These are phyloP conservation scores for Spiraea crenata DNA, from an alignment of 331 rosid species.

Conservation along the genomic window DNA sequence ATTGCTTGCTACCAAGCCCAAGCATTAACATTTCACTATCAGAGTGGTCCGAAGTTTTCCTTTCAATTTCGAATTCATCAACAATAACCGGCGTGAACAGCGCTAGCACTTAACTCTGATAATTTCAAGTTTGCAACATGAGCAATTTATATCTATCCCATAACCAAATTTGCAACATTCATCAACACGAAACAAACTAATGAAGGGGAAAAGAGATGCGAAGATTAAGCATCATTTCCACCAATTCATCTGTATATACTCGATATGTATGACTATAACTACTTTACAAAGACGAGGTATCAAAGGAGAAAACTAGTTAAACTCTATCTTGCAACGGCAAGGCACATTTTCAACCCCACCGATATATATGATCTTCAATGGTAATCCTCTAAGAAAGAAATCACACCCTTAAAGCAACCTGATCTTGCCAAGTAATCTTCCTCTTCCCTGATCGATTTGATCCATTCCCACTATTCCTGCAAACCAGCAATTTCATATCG, in stretches of 20 bases:
- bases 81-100: neutral
- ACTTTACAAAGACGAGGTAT: constrained; percentile 54
- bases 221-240: constrained; percentile 40
- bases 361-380: constrained; percentile 8
- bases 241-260: constrained; percentile 48
- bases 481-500: constrained; percentile 70
- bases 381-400: constrained; percentile 16
- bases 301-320: constrained; percentile 29
- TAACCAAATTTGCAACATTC: neutral
- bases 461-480: constrained; percentile 75
- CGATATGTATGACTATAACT: constrained; percentile 41
- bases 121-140: neutral
- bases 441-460: constrained; percentile 76
- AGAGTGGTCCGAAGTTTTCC: neutral
- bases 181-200: constrained; percentile 1
- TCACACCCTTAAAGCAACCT: constrained; percentile 89
- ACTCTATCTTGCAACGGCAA: constrained; percentile 19
- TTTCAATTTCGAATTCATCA: neutral
- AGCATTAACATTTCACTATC: neutral
- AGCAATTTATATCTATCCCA: neutral
- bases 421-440: constrained; percentile 99
- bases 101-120: neutral
- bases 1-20: neutral
- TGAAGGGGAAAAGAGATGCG: constrained; percentile 2
- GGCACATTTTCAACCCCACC: constrained; percentile 35